phyloP scores from a whole-genome alignment of 805 yeast genomes.

The Candida nanaspora region DNA sequence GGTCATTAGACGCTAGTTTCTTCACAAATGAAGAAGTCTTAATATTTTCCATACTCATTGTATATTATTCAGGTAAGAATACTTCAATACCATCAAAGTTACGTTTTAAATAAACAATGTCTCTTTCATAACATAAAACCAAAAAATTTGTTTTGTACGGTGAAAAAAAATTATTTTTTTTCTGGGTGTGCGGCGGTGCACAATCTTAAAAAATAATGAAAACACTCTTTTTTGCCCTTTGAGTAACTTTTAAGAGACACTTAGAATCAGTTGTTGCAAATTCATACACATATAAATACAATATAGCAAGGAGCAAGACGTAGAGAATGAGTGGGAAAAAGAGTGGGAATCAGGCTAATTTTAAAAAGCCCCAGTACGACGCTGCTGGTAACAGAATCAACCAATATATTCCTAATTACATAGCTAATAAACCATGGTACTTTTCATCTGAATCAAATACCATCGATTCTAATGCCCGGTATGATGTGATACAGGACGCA shows the following conservation, averaged over 20 bases:
- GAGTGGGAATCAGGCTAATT: neutral
- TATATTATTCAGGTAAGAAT: too few relatives aligned
- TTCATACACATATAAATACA: too few relatives aligned
- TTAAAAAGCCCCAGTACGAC: conserved; percentile 18
- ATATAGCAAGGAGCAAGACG: too few relatives aligned
- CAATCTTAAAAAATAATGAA: too few relatives aligned
- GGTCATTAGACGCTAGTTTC: conserved; percentile 76
- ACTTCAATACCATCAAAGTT: too few relatives aligned
- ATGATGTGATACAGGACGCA: conserved; percentile 18
- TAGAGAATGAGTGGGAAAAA: neutral
- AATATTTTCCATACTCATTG: conserved; percentile 8
- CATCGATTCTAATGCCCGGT: conserved; percentile 21
- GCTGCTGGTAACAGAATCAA: conserved; percentile 29
- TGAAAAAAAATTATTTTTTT: conserved; percentile 3
- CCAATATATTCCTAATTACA: conserved; percentile 33
- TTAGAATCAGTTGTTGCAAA: too few relatives aligned
- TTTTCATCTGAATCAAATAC: conserved; percentile 17
- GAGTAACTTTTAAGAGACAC: too few relatives aligned
- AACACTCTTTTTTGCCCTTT: too few relatives aligned
- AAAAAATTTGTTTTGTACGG: neutral
- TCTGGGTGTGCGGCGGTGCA: neutral
- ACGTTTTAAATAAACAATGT: too few relatives aligned
- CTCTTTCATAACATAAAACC: neutral
- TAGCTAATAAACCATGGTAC: conserved; percentile 35
- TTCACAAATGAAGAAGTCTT: conserved; percentile 57